Base-by-base conservation (phyloP, 208 protist genomes). In the Crithidia fasciculata region DNA sequence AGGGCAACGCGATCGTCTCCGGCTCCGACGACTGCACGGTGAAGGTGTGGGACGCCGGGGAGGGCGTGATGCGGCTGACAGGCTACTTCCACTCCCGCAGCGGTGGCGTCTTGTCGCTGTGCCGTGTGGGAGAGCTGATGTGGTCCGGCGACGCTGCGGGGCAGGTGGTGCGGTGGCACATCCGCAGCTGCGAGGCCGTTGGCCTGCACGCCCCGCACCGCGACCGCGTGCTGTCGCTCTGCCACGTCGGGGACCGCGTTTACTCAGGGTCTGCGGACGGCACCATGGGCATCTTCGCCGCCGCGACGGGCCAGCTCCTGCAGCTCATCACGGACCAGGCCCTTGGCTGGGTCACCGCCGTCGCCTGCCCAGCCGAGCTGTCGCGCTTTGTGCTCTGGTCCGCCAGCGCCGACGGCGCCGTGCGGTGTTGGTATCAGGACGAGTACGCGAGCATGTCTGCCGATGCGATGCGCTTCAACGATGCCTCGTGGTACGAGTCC, bases 341-440 rank as follows among this genome's bases (percentile, higher is more conserved):
- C 0, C 73, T 76, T 8, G 84, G 80, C 36, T 87, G 83, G 80
- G 78, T 93, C 36, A 86, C 77, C 7, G 52, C 77, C 41, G 71
- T 94, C 50, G 70, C 79, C 55, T 86, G 78, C 69, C 74, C 89
- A 5, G 66, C 89, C 3, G 73, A 91, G 74, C 80, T 96, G 9
- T 81, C 84, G 7, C 87, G 91, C 28, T 94, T 91, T 47, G 88
- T 93, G 12, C 77, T 96, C 49, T 96, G 92, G 90, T 94, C 89
- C n/a, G 83, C 86, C 37, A 88, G 79, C 60, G 56, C 86, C 0
- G 81, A 92, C 50, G 85, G 85, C 13, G 39, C 83, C 4, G 82
- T 96, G 60, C 89, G 86, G 36, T 96, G 92, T 72, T 96, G 92
- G 90, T 91, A 94, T 62, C 92, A 96, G 18, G 92, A 96, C 74